Evolutionary conservation across 257 asterid species (phyloP), one percentile per base, ranked within the genome.

Genomic region (Petrea volubilis): DNA sequence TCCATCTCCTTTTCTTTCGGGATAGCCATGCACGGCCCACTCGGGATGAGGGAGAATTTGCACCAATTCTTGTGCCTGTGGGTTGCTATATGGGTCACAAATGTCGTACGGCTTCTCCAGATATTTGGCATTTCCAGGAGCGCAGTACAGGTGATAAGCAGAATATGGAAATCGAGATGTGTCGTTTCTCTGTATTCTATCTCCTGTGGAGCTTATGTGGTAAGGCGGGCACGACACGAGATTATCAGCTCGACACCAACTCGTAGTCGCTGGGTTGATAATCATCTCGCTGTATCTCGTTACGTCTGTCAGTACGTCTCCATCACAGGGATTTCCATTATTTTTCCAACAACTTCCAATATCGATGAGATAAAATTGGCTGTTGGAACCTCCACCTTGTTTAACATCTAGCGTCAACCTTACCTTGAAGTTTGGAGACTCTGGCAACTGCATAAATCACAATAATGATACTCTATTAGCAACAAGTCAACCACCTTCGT

Each of bases 311-410:
- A 84, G 51, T 52, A 84, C 90, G 21, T 87, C 93, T 4, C 95
- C 96, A 14, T 87, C 85, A 21, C 97, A 91, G 0, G 93, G 87
- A 60, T 83, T 85, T 23, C 97, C 97, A 10, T 74, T 87, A 40
- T 91, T 91, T 50, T 89, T 91, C 96, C 96, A 91, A 59, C 97
- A 91, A 58, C 97, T 87, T 63, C 97, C 97, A 6, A 91, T 85
- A 67, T 91, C 96, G 0, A 86, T 63, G 53, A 91, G 93, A 69
- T 91, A 91, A 72, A 91, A 91, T 57, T 91, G 96, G 82, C 95
- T 91, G 68, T 89, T 89, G 20, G 79, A 53, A 18, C 97, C 96
- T 73, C 97, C 96, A 36, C 93, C 95, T 84, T 84, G 90, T 72
- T 80, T 85, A 44, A 91, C 72, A 31, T 87, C 83, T 7, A 89